These are phyloP conservation scores for Bonia amplexicaulis DNA, from an alignment of 176 grass and related monocot genomes.

Conservation along the genomic window DNA sequence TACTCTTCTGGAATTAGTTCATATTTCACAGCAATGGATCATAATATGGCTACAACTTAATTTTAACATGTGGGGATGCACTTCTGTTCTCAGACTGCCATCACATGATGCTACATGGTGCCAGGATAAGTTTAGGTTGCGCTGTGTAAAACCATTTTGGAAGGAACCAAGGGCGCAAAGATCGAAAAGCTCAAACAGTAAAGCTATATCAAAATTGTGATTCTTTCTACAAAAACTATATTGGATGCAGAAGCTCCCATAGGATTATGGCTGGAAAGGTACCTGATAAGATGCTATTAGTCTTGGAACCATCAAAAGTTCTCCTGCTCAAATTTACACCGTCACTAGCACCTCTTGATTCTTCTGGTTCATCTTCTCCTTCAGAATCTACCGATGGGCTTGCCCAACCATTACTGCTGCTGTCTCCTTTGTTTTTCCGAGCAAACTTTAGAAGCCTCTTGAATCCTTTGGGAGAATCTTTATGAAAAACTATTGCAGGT, in stretches of 20 bases:
- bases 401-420: conserved; percentile 54
- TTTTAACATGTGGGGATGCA: not conserved
- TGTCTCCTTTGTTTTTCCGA: conserved; percentile 90
- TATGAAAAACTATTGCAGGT: conserved; percentile 94
- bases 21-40: not conserved
- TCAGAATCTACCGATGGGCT: conserved; percentile 83
- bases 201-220: not conserved
- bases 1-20: not conserved
- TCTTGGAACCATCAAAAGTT: conserved; percentile 57
- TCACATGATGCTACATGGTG: not conserved
- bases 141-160: not conserved
- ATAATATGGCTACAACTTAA: not conserved
- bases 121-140: not conserved
- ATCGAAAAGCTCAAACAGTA: not conserved
- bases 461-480: conserved; percentile 95
- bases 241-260: not conserved
- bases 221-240: not conserved
- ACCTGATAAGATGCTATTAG: conserved; percentile 71
- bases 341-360: conserved; percentile 57
- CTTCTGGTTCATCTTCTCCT: conserved; percentile 94
- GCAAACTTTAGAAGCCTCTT: conserved; percentile 99
- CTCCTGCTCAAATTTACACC: conserved; percentile 59
- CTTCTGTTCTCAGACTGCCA: not conserved
- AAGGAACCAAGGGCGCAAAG: not conserved
- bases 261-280: not conserved